Evolutionary conservation across 495 filamentous ascomycete genomes (phyloP).

Genomic region (Xylaria palmicola): DNA sequence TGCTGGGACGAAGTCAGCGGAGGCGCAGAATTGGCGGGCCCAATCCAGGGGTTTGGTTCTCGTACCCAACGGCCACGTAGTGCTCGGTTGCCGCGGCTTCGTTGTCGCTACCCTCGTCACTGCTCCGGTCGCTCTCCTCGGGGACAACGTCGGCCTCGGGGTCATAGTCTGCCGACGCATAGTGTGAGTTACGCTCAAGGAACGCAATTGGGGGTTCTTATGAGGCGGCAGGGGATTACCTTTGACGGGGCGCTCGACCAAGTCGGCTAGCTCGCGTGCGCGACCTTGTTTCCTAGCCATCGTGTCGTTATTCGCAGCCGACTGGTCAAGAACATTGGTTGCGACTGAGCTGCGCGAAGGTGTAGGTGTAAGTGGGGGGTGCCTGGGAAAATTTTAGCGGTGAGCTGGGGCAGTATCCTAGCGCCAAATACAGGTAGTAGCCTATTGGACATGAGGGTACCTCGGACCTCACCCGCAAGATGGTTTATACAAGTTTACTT

Average conservation of each 20-base stretch:
- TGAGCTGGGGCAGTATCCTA: conserved; percentile 39
- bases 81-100: conserved; percentile 69
- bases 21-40: too few relatives aligned
- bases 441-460: too few relatives aligned
- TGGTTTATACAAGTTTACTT: too few relatives aligned
- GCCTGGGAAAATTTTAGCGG: conserved; percentile 48
- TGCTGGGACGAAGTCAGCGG: conserved; percentile 55
- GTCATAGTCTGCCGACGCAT: conserved; percentile 68
- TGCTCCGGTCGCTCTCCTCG: conserved; percentile 49
- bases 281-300: conserved; percentile 39
- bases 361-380: conserved; percentile 10
- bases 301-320: neutral
- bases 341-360: too few relatives aligned
- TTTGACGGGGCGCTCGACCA: conserved; percentile 39
- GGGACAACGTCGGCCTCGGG: conserved; percentile 70
- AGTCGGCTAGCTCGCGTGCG: conserved; percentile 40
- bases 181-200: conserved; percentile 19
- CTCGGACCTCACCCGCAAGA: too few relatives aligned
- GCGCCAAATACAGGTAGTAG: neutral
- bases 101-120: conserved; percentile 54
- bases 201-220: neutral
- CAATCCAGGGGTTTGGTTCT: too few relatives aligned
- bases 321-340: neutral
- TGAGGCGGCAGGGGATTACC: conserved; percentile 25
- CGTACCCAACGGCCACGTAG: conserved; percentile 76